A percentile compares a stretch with the other conserved stretches of the same genome.
Evolutionary conservation across 441 rosid species (phyloP).

Genomic region (Erysimum cheiri): DNA sequence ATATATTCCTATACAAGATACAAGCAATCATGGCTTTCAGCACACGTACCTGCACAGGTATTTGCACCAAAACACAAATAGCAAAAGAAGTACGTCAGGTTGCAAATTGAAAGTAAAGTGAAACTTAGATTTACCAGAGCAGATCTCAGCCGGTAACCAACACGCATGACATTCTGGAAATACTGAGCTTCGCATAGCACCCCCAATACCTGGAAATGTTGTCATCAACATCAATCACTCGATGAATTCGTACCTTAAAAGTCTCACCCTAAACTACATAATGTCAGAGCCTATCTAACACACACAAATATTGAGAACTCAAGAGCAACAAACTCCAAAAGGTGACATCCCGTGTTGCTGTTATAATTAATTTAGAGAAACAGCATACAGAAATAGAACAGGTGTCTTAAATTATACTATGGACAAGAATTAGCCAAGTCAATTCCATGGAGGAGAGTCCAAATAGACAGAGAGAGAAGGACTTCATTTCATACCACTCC

Average conservation of each 20-base stretch:
- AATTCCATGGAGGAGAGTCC: conserved; percentile 56
- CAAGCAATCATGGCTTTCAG: conserved; percentile 12
- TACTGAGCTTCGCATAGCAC: conserved; percentile 97
- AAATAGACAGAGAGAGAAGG: conserved; percentile 5
- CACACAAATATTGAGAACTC: neutral
- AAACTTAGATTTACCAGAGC: conserved; percentile 73
- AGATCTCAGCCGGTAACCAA: conserved; percentile 92
- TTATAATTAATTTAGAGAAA: neutral
- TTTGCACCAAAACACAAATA: conserved; percentile 20
- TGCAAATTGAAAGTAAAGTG: conserved; percentile 15
- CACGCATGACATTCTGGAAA: conserved; percentile 97
- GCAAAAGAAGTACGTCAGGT: conserved; percentile 19
- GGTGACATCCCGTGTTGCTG: neutral
- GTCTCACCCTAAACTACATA: conserved; percentile 14
- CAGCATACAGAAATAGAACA: conserved; percentile 20
- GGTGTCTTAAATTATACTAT: neutral
- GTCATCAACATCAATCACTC: conserved; percentile 40
- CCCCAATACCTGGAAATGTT: conserved; percentile 73
- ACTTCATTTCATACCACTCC: conserved; percentile 86
- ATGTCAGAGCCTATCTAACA: conserved; percentile 1
- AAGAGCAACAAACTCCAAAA: conserved; percentile 14
- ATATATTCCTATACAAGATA: conserved; percentile 24
- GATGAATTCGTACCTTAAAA: conserved; percentile 1
- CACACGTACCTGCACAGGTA: conserved; percentile 2
- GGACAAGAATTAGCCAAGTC: conserved; percentile 51